Conservation (phyloP, 352 stramenopile species). For the Globisporangium lucens region DNA sequence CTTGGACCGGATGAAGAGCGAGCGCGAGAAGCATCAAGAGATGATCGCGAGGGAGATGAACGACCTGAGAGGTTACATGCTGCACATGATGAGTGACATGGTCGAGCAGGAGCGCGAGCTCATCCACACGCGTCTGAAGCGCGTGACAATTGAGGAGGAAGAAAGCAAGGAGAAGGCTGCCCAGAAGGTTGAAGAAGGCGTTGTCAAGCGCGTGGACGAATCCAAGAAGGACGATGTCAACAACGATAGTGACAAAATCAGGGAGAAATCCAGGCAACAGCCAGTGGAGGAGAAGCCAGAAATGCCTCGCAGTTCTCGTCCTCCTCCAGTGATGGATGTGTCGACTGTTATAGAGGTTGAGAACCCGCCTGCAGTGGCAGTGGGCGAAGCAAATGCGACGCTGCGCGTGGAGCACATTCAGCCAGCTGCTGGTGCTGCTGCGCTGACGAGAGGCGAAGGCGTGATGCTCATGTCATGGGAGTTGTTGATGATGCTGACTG, state of each 20-base stretch:
- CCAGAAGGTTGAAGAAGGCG: background rate
- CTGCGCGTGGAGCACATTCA: background rate
- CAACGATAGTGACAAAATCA: background rate
- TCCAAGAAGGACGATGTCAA: background rate
- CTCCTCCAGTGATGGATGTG: background rate
- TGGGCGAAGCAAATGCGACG: background rate
- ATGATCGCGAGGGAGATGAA: conserved; percentile 68
- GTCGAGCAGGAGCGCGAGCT: conserved; percentile 50
- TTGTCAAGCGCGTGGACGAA: background rate
- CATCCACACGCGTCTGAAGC: conserved; percentile 39
- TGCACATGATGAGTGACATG: conserved; percentile 48
- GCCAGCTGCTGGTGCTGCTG: background rate
- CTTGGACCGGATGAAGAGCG: conserved; percentile 40
- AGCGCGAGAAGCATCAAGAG: conserved; percentile 56
- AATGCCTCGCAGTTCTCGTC: background rate
- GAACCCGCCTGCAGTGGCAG: background rate
- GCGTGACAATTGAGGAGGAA: conserved; percentile 22
- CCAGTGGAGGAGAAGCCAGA: background rate
- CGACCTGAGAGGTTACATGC: conserved; percentile 46
- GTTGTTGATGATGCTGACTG: conserved; percentile 32
- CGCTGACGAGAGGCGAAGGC: conserved; percentile 11
- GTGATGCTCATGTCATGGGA: conserved; percentile 42
- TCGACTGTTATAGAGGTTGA: background rate
- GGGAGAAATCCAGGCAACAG: background rate
- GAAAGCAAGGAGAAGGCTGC: conserved; percentile 14